Percentiles rank a stretch among this genome's conserved stretches.
These are phyloP conservation scores for Auriscalpium vulgare DNA, from an alignment of 768 basidiomycete species.

Conservation along the genomic window DNA sequence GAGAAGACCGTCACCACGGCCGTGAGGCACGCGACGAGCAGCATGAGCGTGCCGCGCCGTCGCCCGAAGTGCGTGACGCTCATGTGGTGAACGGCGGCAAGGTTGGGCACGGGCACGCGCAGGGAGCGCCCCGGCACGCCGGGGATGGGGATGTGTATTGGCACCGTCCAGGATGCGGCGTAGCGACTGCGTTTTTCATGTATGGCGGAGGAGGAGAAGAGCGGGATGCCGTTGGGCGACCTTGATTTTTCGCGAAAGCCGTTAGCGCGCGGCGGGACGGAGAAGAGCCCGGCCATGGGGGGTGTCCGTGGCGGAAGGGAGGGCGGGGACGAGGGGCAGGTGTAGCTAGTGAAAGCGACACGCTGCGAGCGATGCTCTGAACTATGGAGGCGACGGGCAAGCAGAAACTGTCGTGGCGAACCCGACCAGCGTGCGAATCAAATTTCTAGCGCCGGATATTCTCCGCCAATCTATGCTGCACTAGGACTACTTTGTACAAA, in stretches of 20 bases:
- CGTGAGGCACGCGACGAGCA: slow-evolving; percentile 39
- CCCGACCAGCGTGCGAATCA: too few species aligned
- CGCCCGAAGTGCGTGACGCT: slow-evolving; percentile 50
- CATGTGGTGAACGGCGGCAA: slow-evolving; percentile 49
- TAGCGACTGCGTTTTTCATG: slow-evolving; percentile 58
- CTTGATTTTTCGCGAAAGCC: slow-evolving; percentile 37
- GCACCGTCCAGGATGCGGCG: slow-evolving; percentile 48
- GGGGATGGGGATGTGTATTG: slow-evolving; percentile 53
- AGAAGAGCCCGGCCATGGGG: slow-evolving; percentile 32
- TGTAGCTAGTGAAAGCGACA: neutral
- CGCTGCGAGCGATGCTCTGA: neutral
- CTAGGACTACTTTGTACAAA: neutral
- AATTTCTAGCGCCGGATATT: neutral
- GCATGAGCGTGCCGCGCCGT: slow-evolving; percentile 45
- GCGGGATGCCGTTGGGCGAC: slow-evolving; percentile 35
- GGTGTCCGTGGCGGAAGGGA: neutral
- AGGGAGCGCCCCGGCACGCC: slow-evolving; percentile 47
- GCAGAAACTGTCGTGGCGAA: too few species aligned
- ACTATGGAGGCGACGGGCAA: neutral
- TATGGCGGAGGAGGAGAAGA: slow-evolving; percentile 43
- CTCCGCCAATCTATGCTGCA: neutral
- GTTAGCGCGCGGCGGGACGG: slow-evolving; percentile 37
- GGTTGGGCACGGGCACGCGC: slow-evolving; percentile 53
- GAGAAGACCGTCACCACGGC: slow-evolving; percentile 51
- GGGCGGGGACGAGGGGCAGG: neutral